Evolutionary conservation across 164 flowering plant species (phyloP).

Genomic region (Buxus sempervirens): DNA sequence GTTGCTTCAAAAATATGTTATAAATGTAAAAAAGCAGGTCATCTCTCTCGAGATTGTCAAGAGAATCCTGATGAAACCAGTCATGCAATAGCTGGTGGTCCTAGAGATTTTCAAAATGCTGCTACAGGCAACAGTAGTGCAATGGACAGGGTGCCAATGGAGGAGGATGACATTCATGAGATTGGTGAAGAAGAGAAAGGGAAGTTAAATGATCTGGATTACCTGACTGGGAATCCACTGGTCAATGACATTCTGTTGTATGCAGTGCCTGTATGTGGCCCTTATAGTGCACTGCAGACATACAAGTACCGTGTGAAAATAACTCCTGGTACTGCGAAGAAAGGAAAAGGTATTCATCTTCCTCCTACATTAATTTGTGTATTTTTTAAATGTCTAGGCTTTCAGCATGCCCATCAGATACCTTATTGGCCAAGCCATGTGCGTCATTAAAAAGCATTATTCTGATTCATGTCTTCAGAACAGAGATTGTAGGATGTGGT

Average conservation of each 20-base stretch:
- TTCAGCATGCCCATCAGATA: not conserved
- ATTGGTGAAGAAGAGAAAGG: constrained; percentile 87
- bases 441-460: not conserved
- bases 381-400: not conserved
- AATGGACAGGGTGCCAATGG: constrained; percentile 60
- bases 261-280: constrained; percentile 97
- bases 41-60: constrained; percentile 78
- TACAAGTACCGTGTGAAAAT: constrained; percentile 91
- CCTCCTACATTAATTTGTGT: not conserved
- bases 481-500: not conserved
- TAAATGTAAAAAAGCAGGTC: constrained; percentile 85
- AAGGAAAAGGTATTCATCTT: constrained; percentile 75
- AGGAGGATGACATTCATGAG: constrained; percentile 92
- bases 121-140: constrained; percentile 23
- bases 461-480: too few species aligned
- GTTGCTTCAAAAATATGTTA: constrained; percentile 81
- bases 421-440: not conserved
- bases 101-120: constrained; percentile 17
- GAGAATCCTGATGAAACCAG: constrained; percentile 46
- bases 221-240: constrained; percentile 87
- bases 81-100: constrained; percentile 22
- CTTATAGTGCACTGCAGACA: constrained; percentile 76
- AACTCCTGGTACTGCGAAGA: constrained; percentile 83
- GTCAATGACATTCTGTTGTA: constrained; percentile 80
- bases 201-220: constrained; percentile 80